Evolutionary conservation across 1,284 basidiomycete genomes (phyloP).

Genomic region (Fomitopsis betulina): DNA sequence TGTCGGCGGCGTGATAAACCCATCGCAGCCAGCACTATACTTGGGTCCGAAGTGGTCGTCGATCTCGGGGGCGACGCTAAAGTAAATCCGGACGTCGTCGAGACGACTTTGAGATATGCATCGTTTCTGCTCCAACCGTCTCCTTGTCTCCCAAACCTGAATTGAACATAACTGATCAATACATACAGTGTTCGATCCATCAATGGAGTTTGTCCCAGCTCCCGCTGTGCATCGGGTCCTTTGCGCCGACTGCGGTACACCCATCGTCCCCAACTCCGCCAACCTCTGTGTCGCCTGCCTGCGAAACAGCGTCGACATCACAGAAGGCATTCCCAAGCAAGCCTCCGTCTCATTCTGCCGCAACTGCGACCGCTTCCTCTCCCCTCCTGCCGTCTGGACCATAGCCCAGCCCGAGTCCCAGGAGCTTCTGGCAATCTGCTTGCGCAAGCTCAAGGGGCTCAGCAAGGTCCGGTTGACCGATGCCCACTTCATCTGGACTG

Average conservation of each 20-base stretch:
- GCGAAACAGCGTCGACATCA: constrained; percentile 92
- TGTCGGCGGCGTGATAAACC: too few relatives aligned
- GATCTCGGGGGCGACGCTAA: too few relatives aligned
- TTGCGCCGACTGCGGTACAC: constrained; percentile 82
- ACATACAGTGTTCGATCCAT: too few relatives aligned
- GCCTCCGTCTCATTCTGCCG: constrained; percentile 92
- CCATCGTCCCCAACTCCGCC: constrained; percentile 93
- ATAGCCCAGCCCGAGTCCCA: constrained; percentile 87
- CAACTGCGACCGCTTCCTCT: constrained; percentile 95
- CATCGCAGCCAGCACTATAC: too few relatives aligned
- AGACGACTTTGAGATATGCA: too few relatives aligned
- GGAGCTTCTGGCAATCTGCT: constrained; percentile 86
- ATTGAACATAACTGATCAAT: too few relatives aligned
- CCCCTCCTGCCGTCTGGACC: constrained; percentile 88
- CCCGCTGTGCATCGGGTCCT: constrained; percentile 74
- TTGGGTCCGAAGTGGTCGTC: too few relatives aligned
- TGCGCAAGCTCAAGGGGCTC: constrained; percentile 93
- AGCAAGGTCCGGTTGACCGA: constrained; percentile 95
- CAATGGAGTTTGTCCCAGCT: constrained; percentile 71
- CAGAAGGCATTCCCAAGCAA: constrained; percentile 98
- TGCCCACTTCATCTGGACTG: constrained; percentile 99
- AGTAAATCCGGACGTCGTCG: too few relatives aligned
- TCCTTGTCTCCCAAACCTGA: too few relatives aligned
- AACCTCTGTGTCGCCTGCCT: constrained; percentile 94
- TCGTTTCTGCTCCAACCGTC: too few relatives aligned